phyloP scores from a whole-genome alignment of 805 yeast genomes.

The Ogataea ganodermae region DNA sequence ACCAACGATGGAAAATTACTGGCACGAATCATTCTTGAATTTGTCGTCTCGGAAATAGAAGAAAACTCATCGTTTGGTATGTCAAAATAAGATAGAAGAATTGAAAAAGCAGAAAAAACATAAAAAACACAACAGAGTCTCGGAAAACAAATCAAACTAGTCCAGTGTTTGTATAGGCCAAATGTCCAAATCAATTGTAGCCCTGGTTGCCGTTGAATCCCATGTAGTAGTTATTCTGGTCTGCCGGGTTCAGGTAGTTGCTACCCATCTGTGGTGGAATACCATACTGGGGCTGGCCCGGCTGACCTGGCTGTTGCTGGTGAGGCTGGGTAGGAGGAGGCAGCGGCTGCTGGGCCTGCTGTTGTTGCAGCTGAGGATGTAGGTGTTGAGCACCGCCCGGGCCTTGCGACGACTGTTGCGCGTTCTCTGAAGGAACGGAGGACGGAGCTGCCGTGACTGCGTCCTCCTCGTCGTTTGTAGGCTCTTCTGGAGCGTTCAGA shows the following conservation, averaged over 20 bases:
- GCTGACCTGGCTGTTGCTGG: slow-evolving; percentile 26
- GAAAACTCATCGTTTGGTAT: neutral
- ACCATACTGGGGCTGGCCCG: slow-evolving; percentile 26
- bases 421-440: slow-evolving; percentile 17
- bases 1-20: too few relatives aligned
- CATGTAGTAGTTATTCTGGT: slow-evolving; percentile 31
- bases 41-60: too few relatives aligned
- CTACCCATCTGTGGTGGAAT: slow-evolving; percentile 31
- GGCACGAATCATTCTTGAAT: too few relatives aligned
- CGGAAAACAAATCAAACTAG: neutral
- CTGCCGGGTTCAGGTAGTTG: slow-evolving; percentile 29
- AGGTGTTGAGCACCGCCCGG: slow-evolving; percentile 31
- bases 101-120: neutral
- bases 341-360: slow-evolving; percentile 34
- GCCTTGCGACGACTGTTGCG: slow-evolving; percentile 23
- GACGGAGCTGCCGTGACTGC: slow-evolving; percentile 20
- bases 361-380: slow-evolving; percentile 38
- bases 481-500: slow-evolving; percentile 93
- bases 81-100: neutral
- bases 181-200: slow-evolving; percentile 20
- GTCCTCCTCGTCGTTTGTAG: slow-evolving; percentile 60
- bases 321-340: slow-evolving; percentile 31
- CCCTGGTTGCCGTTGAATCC: slow-evolving; percentile 34
- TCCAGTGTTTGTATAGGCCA: neutral
- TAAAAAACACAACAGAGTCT: neutral